A percentile compares a stretch with the other conserved stretches of the same genome.
These are phyloP conservation scores for Trichoderma hamatum DNA, from an alignment of 2,329 filamentous ascomycete species.

Conservation along the genomic window DNA sequence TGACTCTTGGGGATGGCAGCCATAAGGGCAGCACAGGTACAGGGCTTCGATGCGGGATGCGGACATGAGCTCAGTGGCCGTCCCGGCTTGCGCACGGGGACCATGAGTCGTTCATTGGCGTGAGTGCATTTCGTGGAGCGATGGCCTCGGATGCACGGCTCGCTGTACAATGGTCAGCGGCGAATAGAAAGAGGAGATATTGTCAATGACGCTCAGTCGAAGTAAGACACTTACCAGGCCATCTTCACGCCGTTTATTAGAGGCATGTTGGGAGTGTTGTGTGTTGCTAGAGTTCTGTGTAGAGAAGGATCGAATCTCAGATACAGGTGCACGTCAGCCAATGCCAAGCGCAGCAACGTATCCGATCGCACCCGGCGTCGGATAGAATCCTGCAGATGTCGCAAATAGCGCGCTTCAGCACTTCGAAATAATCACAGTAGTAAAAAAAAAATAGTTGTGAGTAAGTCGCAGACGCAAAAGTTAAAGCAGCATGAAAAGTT, in stretches of 20 bases:
- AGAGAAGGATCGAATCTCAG: not conserved
- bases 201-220: not conserved
- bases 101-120: slow-evolving; percentile 66
- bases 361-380: not conserved
- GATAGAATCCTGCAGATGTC: not conserved
- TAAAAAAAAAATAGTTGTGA: not conserved
- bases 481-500: not conserved
- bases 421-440: not conserved
- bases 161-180: slow-evolving; percentile 47
- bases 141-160: slow-evolving; percentile 75
- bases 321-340: not conserved
- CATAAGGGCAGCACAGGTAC: slow-evolving; percentile 65
- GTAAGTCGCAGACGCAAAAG: not conserved
- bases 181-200: not conserved
- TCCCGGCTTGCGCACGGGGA: slow-evolving; percentile 72
- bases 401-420: slow-evolving; percentile 10
- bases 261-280: slow-evolving; percentile 54
- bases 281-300: not conserved
- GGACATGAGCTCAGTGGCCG: slow-evolving; percentile 71
- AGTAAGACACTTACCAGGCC: slow-evolving; percentile 63
- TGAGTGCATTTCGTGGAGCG: slow-evolving; percentile 76
- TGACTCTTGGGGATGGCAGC: slow-evolving; percentile 64
- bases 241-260: slow-evolving; percentile 72
- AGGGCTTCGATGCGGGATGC: slow-evolving; percentile 64
- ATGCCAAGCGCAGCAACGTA: not conserved